Conservation (phyloP, 257 asterid genomes). For the Handroanthus guayacan region DNA sequence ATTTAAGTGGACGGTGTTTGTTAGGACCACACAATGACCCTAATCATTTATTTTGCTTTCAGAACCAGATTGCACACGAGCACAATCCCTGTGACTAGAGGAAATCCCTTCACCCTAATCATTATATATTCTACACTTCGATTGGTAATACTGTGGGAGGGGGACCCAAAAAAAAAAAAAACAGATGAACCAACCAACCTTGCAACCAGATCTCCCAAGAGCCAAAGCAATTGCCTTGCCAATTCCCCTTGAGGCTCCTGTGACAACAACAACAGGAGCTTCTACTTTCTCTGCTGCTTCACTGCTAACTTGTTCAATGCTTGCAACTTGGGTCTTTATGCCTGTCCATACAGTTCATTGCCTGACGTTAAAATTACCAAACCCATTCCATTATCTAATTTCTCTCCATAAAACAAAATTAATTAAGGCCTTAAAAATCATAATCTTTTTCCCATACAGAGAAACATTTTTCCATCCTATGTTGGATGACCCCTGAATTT, state of each 20-base stretch:
- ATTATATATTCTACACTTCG: no score
- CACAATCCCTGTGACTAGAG: no score
- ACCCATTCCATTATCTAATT: neutral
- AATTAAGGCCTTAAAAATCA: neutral
- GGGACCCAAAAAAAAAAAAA: no score
- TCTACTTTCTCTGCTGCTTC: slow-evolving; percentile 50
- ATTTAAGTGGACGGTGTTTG: no score
- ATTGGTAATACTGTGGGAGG: no score
- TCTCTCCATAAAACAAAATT: neutral
- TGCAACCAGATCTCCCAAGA: slow-evolving; percentile 70
- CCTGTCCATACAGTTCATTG: slow-evolving; percentile 38
- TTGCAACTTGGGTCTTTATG: slow-evolving; percentile 58
- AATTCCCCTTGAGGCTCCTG: slow-evolving; percentile 76
- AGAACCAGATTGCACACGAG: no score
- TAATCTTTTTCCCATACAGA: neutral
- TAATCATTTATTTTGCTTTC: no score
- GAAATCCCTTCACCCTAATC: no score
- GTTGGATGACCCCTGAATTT: neutral
- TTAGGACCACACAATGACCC: no score
- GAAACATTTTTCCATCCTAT: neutral
- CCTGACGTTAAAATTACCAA: neutral
- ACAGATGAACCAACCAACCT: no score
- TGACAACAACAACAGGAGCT: slow-evolving; percentile 60
- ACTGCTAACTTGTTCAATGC: slow-evolving; percentile 45
- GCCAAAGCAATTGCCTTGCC: slow-evolving; percentile 70